Evolutionary conservation across 495 filamentous ascomycete species (phyloP).

Genomic region (Aspergillus panamensis): DNA sequence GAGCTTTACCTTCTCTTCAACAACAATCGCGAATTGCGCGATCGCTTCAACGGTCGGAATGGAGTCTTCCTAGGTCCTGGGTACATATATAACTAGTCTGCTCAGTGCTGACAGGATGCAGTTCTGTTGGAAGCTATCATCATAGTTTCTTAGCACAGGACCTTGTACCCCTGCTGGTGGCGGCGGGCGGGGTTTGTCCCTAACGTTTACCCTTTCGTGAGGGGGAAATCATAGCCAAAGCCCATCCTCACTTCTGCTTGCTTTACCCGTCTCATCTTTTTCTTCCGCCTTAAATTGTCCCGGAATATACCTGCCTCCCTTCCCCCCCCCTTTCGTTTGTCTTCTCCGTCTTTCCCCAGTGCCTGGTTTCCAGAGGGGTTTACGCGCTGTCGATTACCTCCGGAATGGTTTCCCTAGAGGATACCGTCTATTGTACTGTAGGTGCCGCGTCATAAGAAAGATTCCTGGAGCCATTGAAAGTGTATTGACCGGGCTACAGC

Average conservation of each 20-base stretch:
- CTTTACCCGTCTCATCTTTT: slow-evolving; percentile 7
- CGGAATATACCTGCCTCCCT: background rate
- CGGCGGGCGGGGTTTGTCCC: slow-evolving; percentile 23
- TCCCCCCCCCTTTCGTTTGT: slow-evolving; percentile 1
- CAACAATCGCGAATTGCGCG: background rate
- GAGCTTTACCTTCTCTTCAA: background rate
- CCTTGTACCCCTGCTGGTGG: slow-evolving; percentile 10
- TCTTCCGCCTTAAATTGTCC: slow-evolving; percentile 1
- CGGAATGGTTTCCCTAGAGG: slow-evolving; percentile 33
- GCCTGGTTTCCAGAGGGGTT: slow-evolving; percentile 1
- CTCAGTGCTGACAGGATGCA: slow-evolving; percentile 15
- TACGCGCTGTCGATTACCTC: slow-evolving; percentile 9
- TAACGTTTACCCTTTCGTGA: slow-evolving; percentile 12
- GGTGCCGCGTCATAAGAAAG: slow-evolving; percentile 14
- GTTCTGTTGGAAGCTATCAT: slow-evolving; percentile 4
- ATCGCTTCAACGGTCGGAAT: background rate
- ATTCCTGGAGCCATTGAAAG: slow-evolving; percentile 4
- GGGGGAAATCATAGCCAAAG: slow-evolving; percentile 20
- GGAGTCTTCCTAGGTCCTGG: background rate
- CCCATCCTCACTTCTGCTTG: slow-evolving; percentile 7
- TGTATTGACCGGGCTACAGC: slow-evolving; percentile 49
- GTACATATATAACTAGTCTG: background rate
- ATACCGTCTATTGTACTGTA: slow-evolving; percentile 59
- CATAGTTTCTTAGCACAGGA: slow-evolving; percentile 6
- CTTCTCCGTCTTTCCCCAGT: background rate